These are phyloP conservation scores for Aspergillus sp. DNA, from an alignment of 2,329 filamentous ascomycete genomes.

Conservation along the genomic window DNA sequence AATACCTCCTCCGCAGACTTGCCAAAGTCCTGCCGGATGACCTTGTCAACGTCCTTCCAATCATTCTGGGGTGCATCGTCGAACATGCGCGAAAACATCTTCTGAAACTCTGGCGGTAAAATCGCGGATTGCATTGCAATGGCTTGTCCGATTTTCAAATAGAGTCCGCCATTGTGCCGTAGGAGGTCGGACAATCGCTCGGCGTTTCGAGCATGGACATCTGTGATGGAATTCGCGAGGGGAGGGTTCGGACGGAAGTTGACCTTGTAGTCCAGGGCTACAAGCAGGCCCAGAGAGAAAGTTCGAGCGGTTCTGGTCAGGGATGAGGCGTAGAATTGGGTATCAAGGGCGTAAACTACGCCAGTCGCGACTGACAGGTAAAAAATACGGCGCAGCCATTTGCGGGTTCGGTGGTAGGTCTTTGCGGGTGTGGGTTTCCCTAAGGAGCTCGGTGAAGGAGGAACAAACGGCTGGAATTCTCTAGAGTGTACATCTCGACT, in stretches of 20 bases:
- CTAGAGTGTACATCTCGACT: slow-evolving; percentile 53
- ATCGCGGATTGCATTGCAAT: slow-evolving; percentile 98
- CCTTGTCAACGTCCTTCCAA: slow-evolving; percentile 81
- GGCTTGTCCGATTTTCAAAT: slow-evolving; percentile 96
- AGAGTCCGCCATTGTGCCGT: slow-evolving; percentile 83
- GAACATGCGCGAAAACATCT: slow-evolving; percentile 96
- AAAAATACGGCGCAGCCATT: slow-evolving; percentile 74
- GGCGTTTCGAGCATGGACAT: slow-evolving; percentile 81
- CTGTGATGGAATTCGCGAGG: slow-evolving; percentile 69
- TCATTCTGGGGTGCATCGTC: slow-evolving; percentile 93
- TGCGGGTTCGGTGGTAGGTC: slow-evolving; percentile 67
- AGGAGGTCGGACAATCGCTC: slow-evolving; percentile 79
- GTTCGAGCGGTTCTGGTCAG: slow-evolving; percentile 77
- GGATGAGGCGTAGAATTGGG: slow-evolving; percentile 73
- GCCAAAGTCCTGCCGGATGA: slow-evolving; percentile 86
- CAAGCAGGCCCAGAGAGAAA: slow-evolving; percentile 74
- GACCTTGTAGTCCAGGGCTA: slow-evolving; percentile 92
- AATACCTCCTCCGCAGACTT: slow-evolving; percentile 86
- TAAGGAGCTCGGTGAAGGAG: slow-evolving; percentile 76
- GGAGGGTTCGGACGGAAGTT: slow-evolving; percentile 84
- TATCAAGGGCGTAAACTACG: slow-evolving; percentile 67
- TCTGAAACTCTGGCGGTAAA: slow-evolving; percentile 88
- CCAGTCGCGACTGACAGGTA: slow-evolving; percentile 62
- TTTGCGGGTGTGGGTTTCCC: slow-evolving; percentile 70
- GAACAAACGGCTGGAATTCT: slow-evolving; percentile 66